phyloP scores from a whole-genome alignment of 257 asterid species.

The Fraxinus americana region DNA sequence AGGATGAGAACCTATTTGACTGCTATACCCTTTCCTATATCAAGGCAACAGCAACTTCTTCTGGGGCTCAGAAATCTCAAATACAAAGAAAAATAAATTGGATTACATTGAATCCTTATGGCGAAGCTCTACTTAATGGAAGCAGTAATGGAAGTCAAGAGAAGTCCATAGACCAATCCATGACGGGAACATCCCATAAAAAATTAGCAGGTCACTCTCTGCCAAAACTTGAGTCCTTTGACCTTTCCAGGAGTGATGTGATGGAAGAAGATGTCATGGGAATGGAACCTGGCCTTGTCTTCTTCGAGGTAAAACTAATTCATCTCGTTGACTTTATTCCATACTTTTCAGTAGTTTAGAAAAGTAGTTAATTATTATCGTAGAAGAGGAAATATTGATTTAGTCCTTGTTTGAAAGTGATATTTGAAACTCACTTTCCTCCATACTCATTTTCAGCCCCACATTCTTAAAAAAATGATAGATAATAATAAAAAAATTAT shows the following conservation, averaged over 20 bases:
- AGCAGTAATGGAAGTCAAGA: constrained; percentile 34
- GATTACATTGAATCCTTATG: constrained; percentile 85
- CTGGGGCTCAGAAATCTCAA: constrained; percentile 55
- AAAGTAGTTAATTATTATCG: constrained; percentile 16
- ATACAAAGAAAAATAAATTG: constrained; percentile 75
- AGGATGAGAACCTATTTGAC: constrained; percentile 77
- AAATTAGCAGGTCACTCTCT: constrained; percentile 33
- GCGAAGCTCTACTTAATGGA: constrained; percentile 60
- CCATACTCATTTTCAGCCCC: no score
- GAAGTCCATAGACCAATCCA: constrained; percentile 22
- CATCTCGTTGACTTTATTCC: constrained; percentile 1
- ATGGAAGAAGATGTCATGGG: constrained; percentile 99
- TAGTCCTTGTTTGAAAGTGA: neutral
- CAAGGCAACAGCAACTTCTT: constrained; percentile 53
- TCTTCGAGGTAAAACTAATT: constrained; percentile 74
- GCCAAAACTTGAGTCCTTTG: constrained; percentile 81
- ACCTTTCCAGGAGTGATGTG: constrained; percentile 74
- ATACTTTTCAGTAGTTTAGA: constrained; percentile 1
- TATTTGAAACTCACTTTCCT: neutral
- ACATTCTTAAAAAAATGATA: no score
- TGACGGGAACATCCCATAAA: constrained; percentile 31
- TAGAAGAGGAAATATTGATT: neutral
- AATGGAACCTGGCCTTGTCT: constrained; percentile 93
- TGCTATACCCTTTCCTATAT: constrained; percentile 74
- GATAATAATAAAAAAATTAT: no score